Base-by-base conservation (phyloP, 1,139 yeast species). In the Sugiyamaella novakii region DNA sequence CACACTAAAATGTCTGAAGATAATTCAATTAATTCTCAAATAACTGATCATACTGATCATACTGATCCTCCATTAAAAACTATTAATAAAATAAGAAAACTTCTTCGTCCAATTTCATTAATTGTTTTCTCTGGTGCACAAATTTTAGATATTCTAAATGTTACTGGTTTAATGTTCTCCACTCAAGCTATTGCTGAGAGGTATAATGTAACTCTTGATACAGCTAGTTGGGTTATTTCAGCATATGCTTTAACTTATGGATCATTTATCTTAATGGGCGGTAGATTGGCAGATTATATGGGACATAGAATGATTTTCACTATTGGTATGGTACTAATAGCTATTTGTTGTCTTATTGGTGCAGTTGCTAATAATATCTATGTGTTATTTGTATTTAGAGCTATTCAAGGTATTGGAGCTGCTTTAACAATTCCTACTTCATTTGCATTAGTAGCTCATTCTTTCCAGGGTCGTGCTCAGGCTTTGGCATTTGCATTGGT, bases 201-300 rank as follows among this genome's bases (percentile, higher is more conserved):
- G 18, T 67, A 67, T 43, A 43, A 59, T 39, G 55, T 65, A 3
- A 18, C 55, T 10, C 48, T 64, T n/a, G 54, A 67, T 5, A 54
- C 58, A 1, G 68, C 66, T 1, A 55, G 65, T 28, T 72, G 75
- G 75, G 64, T 63, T 1, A 48, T 71, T 7, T 67, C 74, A 0
- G 71, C 70, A 0, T 72, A 71, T 55, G 66, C 74, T 1, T 50
- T 71, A 10, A 69, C 73, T 0, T 55, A 69, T 22, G 72, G 72
- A 3, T 59, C 73, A 0, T 70, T 70, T 52, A 71, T 71, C 40
- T 58, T 71, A 29, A 21, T 72, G 2, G 59, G 62, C 22, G 75
- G 75, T n/a, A 69, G 70, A 39, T 12, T 71, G 1, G 65, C 66
- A 3, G 75, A 72, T 52, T 59, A 69, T 3, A 17, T 69, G 7